Conservation (phyloP, 441 rosid species). For the Euphorbia corollata region DNA sequence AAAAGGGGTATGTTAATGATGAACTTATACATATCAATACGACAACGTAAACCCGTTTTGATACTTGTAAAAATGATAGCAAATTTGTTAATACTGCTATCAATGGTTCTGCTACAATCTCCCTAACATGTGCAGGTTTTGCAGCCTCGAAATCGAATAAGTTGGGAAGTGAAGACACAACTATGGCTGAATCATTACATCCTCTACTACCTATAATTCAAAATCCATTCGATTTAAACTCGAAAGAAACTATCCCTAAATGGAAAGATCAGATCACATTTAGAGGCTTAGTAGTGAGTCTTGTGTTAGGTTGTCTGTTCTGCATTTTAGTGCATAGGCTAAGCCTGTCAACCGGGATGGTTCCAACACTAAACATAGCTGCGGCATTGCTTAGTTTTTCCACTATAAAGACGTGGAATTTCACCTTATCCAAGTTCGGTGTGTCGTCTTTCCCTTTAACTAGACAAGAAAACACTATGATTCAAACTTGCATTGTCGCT, state of each 20-base stretch:
- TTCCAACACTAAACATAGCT: constrained; percentile 71
- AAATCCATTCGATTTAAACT: background rate
- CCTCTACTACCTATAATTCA: constrained; percentile 10
- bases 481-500: constrained; percentile 92
- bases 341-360: constrained; percentile 70
- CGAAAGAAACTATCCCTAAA: constrained; percentile 42
- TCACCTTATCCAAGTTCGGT: constrained; percentile 49
- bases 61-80: background rate
- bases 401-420: constrained; percentile 76
- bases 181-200: constrained; percentile 1
- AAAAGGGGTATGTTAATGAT: too few species aligned
- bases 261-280: constrained; percentile 84
- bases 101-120: background rate
- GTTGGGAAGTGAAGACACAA: constrained; percentile 8
- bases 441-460: constrained; percentile 54
- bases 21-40: too few species aligned
- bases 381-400: constrained; percentile 81
- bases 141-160: constrained; percentile 2
- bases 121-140: background rate
- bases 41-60: too few species aligned
- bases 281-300: constrained; percentile 65
- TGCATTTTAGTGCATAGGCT: constrained; percentile 79
- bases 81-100: background rate
- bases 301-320: constrained; percentile 55
- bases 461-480: constrained; percentile 73